Base-by-base conservation (phyloP, 2,329 filamentous ascomycete genomes). In the Aspergillus persii region DNA sequence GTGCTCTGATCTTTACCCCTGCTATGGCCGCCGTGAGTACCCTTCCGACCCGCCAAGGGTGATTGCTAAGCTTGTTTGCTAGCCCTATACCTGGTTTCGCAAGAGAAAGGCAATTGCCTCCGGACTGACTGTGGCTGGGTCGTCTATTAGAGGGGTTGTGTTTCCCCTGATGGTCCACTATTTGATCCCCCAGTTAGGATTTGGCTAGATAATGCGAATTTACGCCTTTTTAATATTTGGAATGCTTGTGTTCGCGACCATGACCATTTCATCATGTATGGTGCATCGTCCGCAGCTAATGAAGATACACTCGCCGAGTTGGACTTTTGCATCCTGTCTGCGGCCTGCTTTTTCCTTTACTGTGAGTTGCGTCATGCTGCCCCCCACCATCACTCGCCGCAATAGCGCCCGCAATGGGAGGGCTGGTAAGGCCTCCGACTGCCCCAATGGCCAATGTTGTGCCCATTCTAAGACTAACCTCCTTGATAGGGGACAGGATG, bases 161-260 rank as follows among this genome's bases (percentile, higher is more conserved):
- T 79, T 85, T 30, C 84, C 85, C 1, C 85, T 86, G 66, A 83
- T 87, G 79, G 77, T 86, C 15, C 71, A 77, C 1, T 77, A 78
- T 27, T 72, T 86, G 39, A 80, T 86, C 46, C 75, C 75, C 0
- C 44, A 74, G 48, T 72, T 84, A 57, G 80, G 84, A 58, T 81
- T 84, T 67, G 68, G 74, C 56, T 86, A 82, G 84, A 71, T 81
- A 3, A 83, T 86, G 76, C 77, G 83, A 23, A 78, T 78, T 54
- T 75, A 73, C 23, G 73, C 84, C 15, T 83, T 89, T 58, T 74
- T 88, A 52, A 84, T 89, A 63, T 79, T 89, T 63, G 81, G 78
- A 58, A 72, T 83, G 53, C 77, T 83, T 61, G 71, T 82, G 2
- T 39, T 39, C 36, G 36, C 36, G 11, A 15, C 4, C 36, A 4